These are phyloP conservation scores for Millerozyma miso DNA, from an alignment of 805 yeast genomes.

Conservation along the genomic window DNA sequence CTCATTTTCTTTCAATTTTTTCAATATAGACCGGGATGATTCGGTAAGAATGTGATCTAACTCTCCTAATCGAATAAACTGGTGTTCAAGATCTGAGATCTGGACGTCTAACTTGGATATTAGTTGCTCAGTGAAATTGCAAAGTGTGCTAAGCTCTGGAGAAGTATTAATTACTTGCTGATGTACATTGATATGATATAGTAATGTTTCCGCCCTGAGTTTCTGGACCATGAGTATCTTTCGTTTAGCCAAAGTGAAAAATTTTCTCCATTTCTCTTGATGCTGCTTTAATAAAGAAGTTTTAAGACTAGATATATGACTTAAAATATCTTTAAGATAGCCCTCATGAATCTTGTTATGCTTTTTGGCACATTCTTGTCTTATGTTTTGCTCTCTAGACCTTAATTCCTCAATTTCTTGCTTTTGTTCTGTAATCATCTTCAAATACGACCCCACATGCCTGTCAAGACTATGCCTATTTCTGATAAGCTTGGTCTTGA, in stretches of 20 bases:
- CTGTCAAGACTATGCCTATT: slow-evolving; percentile 74
- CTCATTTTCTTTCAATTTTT: slow-evolving; percentile 48
- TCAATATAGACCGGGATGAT: slow-evolving; percentile 43
- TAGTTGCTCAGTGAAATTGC: slow-evolving; percentile 29
- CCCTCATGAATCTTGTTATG: slow-evolving; percentile 32
- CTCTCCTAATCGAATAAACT: slow-evolving; percentile 47
- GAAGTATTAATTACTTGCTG: slow-evolving; percentile 11
- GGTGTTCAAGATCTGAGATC: slow-evolving; percentile 48
- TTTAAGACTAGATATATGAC: slow-evolving; percentile 39
- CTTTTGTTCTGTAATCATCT: slow-evolving; percentile 79
- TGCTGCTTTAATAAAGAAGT: slow-evolving; percentile 38
- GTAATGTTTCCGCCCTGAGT: slow-evolving; percentile 29
- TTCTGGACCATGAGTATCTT: slow-evolving; percentile 42
- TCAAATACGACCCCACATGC: slow-evolving; percentile 80
- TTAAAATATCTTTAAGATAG: slow-evolving; percentile 36
- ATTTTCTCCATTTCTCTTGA: slow-evolving; percentile 42
- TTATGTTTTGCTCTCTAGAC: slow-evolving; percentile 43
- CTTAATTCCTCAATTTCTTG: slow-evolving; percentile 68
- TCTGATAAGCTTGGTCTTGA: slow-evolving; percentile 72
- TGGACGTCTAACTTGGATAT: slow-evolving; percentile 36
- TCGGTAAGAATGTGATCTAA: slow-evolving; percentile 48
- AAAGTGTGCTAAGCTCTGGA: slow-evolving; percentile 13
- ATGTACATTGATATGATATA: slow-evolving; percentile 15
- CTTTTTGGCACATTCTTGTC: slow-evolving; percentile 34
- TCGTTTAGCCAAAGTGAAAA: slow-evolving; percentile 43